Evolutionary conservation across 495 filamentous ascomycete genomes (phyloP).

Genomic region (Talaromyces ruber): DNA sequence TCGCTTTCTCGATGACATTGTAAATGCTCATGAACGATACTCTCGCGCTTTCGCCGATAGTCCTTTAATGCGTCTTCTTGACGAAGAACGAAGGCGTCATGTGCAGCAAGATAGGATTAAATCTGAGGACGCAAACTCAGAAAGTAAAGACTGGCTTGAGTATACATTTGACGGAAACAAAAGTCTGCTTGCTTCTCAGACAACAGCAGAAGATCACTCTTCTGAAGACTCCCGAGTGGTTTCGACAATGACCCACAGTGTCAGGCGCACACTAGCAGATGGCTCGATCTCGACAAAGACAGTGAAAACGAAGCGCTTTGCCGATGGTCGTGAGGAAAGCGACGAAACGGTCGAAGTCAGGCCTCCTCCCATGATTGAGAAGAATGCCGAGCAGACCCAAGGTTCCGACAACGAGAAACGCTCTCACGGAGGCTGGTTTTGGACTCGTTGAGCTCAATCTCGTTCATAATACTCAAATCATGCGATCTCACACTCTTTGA

Average conservation of each 20-base stretch:
- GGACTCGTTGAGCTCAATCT: neutral
- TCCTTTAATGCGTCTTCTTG: conserved; percentile 24
- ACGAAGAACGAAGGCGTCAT: conserved; percentile 20
- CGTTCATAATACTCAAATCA: neutral
- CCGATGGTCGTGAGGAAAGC: conserved; percentile 55
- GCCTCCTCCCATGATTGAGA: conserved; percentile 7
- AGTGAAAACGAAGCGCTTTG: conserved; percentile 51
- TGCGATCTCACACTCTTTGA: neutral
- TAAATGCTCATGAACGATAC: conserved; percentile 22
- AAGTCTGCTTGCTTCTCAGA: conserved; percentile 10
- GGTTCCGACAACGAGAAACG: neutral
- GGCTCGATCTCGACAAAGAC: conserved; percentile 53
- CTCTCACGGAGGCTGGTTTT: conserved; percentile 4
- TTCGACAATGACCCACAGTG: conserved; percentile 50
- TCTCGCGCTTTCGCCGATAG: conserved; percentile 18
- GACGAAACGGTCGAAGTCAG: conserved; percentile 34
- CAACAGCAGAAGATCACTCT: neutral
- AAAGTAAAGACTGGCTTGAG: conserved; percentile 20
- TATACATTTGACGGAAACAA: conserved; percentile 23
- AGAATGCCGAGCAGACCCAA: neutral
- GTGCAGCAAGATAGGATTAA: conserved; percentile 9
- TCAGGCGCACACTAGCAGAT: conserved; percentile 44
- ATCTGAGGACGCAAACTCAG: conserved; percentile 14
- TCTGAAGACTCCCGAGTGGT: conserved; percentile 29
- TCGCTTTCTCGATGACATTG: conserved; percentile 33